A percentile compares a stretch with the other conserved stretches of the same genome.
These are phyloP conservation scores for Neonectria ditissima DNA, from an alignment of 2,329 filamentous ascomycete species.

Conservation along the genomic window DNA sequence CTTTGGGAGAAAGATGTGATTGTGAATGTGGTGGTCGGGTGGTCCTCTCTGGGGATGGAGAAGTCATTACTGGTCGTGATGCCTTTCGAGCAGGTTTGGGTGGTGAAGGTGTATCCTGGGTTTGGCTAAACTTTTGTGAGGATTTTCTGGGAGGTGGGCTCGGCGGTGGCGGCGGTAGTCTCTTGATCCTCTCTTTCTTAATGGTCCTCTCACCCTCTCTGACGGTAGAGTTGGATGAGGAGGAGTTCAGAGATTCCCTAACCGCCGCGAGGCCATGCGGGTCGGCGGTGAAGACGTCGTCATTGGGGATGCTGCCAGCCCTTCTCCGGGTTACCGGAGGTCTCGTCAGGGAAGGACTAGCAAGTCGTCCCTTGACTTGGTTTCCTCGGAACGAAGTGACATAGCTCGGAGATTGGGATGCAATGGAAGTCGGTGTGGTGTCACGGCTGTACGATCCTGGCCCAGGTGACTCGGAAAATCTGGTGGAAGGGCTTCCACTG, in stretches of 20 bases:
- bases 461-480: slow-evolving; percentile 78
- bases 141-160: slow-evolving; percentile 73
- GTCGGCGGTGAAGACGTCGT: slow-evolving; percentile 61
- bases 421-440: slow-evolving; percentile 82
- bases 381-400: slow-evolving; percentile 61
- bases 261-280: slow-evolving; percentile 72
- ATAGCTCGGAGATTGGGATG: slow-evolving; percentile 77
- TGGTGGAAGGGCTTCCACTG: slow-evolving; percentile 79
- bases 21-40: slow-evolving; percentile 39
- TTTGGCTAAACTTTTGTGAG: slow-evolving; percentile 65
- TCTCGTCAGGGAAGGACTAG: slow-evolving; percentile 66
- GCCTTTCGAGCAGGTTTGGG: slow-evolving; percentile 52
- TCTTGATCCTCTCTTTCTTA: slow-evolving; percentile 58
- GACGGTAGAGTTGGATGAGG: slow-evolving; percentile 78
- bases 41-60: slow-evolving; percentile 50
- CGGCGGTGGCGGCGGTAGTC: slow-evolving; percentile 62
- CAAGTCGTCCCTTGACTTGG: slow-evolving; percentile 62
- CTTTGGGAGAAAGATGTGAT: slow-evolving; percentile 46
- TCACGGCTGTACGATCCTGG: slow-evolving; percentile 79
- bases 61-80: slow-evolving; percentile 45
- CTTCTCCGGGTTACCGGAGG: slow-evolving; percentile 71
- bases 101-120: slow-evolving; percentile 53
- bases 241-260: slow-evolving; percentile 77
- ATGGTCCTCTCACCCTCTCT: slow-evolving; percentile 60
- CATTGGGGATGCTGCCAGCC: slow-evolving; percentile 66